These are phyloP conservation scores for Solanum acaule DNA, from an alignment of 257 asterid genomes.

Conservation along the genomic window DNA sequence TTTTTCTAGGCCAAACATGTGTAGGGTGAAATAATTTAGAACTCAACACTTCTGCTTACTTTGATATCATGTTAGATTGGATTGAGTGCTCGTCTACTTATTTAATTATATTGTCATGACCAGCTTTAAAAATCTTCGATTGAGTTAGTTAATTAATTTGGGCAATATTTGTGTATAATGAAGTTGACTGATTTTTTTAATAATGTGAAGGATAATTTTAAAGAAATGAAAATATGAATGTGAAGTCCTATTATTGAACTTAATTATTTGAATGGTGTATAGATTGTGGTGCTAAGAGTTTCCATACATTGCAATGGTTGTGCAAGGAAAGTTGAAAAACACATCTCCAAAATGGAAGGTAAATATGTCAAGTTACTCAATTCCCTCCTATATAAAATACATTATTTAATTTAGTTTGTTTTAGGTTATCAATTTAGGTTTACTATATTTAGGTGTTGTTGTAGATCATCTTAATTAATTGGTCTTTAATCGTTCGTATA, in stretches of 20 bases:
- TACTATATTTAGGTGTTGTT: not conserved
- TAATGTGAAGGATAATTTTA: not conserved
- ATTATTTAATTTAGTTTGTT: not conserved
- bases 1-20: not conserved
- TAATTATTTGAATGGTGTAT: not conserved
- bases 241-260: not conserved
- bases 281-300: constrained; percentile 28
- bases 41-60: not conserved
- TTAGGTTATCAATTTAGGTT: not conserved
- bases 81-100: not conserved
- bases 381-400: not conserved
- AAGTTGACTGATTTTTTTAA: not conserved
- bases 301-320: constrained; percentile 77
- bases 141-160: not conserved
- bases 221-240: not conserved
- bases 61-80: not conserved
- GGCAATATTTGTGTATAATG: not conserved
- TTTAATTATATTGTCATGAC: not conserved
- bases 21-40: not conserved
- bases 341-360: constrained; percentile 51
- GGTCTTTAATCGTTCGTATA: not conserved
- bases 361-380: not conserved
- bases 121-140: not conserved
- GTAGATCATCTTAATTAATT: not conserved
- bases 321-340: constrained; percentile 71